Base-by-base conservation (phyloP, 345 rosid genomes). In the Laguncularia racemosa region DNA sequence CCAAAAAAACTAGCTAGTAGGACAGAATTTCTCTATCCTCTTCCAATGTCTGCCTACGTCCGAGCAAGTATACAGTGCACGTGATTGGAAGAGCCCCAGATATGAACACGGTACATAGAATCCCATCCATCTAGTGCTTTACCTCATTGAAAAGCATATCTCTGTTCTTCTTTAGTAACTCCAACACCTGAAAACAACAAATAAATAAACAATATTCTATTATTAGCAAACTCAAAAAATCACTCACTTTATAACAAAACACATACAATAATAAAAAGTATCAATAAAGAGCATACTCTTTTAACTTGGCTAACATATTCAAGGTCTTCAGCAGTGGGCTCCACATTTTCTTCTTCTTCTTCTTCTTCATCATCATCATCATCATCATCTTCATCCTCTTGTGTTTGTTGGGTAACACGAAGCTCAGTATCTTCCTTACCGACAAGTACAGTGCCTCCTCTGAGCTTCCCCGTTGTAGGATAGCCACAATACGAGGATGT, bases 131-230 rank as follows among this genome's bases (percentile, higher is more conserved):
- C 10, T 9, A 33, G 40, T 33, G 9, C 1, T 9, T 33, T 65
- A 86, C 98, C 85, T 93, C 95, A 66, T 73, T 82, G 73, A 85
- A 86, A 53, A 89, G 62, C 97, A 93, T 93, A 65, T 93, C 99
- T 53, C 96, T 78, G 63, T 93, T 93, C 64, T 82, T 83, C 73
- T 72, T 78, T 3, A 93, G 90, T 53, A 89, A 89, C 74, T 85
- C 91, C 82, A 93, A 65, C 14, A 81, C 91, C 89, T 89, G 48
- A 20, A 33, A 52, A 16, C 44, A 26, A 52, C 15, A 48, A 26
- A 5, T 7, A 33, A 43, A 43, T 16, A 62, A 46, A 23, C 12
- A 15, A n/a, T 26, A 1, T 16, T 40, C 14, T 46, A 20, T 0
- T 13, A 52, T 14, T 52, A 55, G 14, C 2, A 11, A 1, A 43